Evolutionary conservation across 2,329 filamentous ascomycete species (phyloP).

Genomic region (Alternaria brassicicola): DNA sequence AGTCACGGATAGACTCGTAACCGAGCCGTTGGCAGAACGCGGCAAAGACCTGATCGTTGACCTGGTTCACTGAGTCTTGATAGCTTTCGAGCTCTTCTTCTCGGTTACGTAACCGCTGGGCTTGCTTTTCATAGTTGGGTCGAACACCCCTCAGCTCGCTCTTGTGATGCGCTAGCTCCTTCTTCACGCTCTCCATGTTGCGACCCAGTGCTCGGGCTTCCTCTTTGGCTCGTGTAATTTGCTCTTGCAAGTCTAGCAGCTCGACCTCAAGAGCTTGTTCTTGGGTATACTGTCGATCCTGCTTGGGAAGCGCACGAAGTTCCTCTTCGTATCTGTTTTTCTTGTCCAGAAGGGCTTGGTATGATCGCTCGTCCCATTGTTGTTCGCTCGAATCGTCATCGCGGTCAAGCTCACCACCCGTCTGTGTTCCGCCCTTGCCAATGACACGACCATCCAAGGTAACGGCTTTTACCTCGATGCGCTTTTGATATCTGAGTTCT

Average conservation of each 20-base stretch:
- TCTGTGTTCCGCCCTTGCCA: constrained; percentile 95
- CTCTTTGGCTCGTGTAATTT: constrained; percentile 71
- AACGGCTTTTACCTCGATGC: constrained; percentile 89
- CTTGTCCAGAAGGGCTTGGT: constrained; percentile 80
- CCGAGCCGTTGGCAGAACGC: constrained; percentile 86
- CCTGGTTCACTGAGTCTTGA: constrained; percentile 71
- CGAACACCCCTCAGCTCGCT: constrained; percentile 75
- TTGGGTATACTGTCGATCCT: constrained; percentile 73
- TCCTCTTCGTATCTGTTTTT: constrained; percentile 78
- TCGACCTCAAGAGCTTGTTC: constrained; percentile 85
- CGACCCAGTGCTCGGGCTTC: constrained; percentile 80
- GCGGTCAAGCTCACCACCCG: constrained; percentile 79
- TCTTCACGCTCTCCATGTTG: constrained; percentile 83
- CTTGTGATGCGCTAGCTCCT: constrained; percentile 75
- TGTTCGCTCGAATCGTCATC: constrained; percentile 73
- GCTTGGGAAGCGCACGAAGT: constrained; percentile 78
- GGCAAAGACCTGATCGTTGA: constrained; percentile 87
- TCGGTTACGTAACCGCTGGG: constrained; percentile 69
- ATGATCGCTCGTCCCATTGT: constrained; percentile 86
- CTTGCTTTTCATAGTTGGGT: constrained; percentile 78
- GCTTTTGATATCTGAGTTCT: constrained; percentile 83
- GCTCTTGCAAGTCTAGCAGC: constrained; percentile 78
- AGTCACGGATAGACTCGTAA: constrained; percentile 87
- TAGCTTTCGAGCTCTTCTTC: constrained; percentile 62
- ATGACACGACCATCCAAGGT: constrained; percentile 96